These are phyloP conservation scores for Thelonectria blattea DNA, from an alignment of 2,329 filamentous ascomycete species.

Conservation along the genomic window DNA sequence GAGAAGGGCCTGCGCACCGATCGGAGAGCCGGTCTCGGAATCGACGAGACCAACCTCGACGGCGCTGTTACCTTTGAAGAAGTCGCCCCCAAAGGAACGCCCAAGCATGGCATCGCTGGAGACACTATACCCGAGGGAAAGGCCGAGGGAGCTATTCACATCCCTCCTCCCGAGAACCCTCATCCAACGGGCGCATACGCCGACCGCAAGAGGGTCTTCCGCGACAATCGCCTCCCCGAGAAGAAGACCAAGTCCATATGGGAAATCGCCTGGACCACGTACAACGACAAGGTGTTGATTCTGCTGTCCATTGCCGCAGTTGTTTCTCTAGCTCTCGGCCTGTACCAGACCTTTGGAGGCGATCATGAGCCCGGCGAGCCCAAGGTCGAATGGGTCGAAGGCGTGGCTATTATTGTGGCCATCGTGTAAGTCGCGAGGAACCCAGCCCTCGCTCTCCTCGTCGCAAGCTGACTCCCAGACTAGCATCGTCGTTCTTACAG, in stretches of 20 bases:
- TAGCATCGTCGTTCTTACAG: constrained; percentile 65
- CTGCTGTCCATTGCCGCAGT: constrained; percentile 71
- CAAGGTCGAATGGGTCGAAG: constrained; percentile 72
- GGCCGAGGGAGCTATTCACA: constrained; percentile 34
- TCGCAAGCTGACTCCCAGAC: constrained; percentile 10
- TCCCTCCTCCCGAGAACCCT: constrained; percentile 32
- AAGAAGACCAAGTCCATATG: constrained; percentile 68
- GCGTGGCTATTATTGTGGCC: constrained; percentile 69
- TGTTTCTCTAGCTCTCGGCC: constrained; percentile 70
- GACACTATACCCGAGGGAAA: constrained; percentile 40
- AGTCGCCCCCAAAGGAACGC: constrained; percentile 49
- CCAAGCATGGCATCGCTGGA: constrained; percentile 43
- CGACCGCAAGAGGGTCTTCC: constrained; percentile 51
- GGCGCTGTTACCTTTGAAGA: constrained; percentile 73
- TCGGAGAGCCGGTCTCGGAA: constrained; percentile 67
- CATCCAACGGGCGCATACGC: constrained; percentile 32
- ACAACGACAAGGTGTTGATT: constrained; percentile 77
- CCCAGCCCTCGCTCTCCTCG: constrained; percentile 44
- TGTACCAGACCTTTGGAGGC: constrained; percentile 70
- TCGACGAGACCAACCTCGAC: constrained; percentile 70
- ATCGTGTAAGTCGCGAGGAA: constrained; percentile 50
- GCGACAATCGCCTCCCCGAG: constrained; percentile 68
- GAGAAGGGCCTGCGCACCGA: constrained; percentile 76
- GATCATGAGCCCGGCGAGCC: constrained; percentile 51
- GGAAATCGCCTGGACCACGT: constrained; percentile 70